These are phyloP conservation scores for Apiotrichum veenhuisii DNA, from an alignment of 1,284 basidiomycete species.

Conservation along the genomic window DNA sequence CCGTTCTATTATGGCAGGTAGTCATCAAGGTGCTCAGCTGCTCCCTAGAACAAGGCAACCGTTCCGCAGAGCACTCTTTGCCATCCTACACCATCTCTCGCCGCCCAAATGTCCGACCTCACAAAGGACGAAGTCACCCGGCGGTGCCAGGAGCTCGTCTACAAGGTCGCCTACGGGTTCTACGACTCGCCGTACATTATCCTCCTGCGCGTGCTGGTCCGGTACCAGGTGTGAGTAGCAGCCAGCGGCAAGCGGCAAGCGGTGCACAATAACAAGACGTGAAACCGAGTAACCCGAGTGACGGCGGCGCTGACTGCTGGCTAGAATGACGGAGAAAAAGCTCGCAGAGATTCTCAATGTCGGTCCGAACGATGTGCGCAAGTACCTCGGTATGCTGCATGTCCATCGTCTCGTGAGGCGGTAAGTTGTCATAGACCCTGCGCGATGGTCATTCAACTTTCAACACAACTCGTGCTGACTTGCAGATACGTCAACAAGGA, in stretches of 20 bases:
- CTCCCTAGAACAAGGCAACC: too few species aligned
- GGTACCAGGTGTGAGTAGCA: slow-evolving; percentile 70
- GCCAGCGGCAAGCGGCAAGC: background rate
- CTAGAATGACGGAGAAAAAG: slow-evolving; percentile 52
- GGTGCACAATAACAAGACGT: too few species aligned
- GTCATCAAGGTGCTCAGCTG: too few species aligned
- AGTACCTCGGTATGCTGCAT: slow-evolving; percentile 79
- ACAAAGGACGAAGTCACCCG: slow-evolving; percentile 35
- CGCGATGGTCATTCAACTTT: background rate
- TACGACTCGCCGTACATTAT: slow-evolving; percentile 91
- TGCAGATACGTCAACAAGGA: slow-evolving; percentile 48
- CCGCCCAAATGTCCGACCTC: slow-evolving; percentile 18
- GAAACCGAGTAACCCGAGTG: too few species aligned
- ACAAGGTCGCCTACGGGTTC: slow-evolving; percentile 87
- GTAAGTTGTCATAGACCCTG: too few species aligned
- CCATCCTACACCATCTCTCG: background rate
- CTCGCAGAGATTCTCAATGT: slow-evolving; percentile 81
- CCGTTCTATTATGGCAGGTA: too few species aligned
- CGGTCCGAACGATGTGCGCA: slow-evolving; percentile 88
- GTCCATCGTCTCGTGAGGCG: slow-evolving; percentile 79
- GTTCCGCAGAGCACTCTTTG: background rate
- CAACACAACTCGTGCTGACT: slow-evolving; percentile 2
- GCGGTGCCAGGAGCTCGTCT: slow-evolving; percentile 60
- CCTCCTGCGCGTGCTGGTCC: slow-evolving; percentile 86
- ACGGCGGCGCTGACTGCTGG: background rate